A percentile compares a stretch with the other conserved stretches of the same genome.
These are phyloP conservation scores for Tillandsia leiboldiana DNA, from an alignment of 176 grass and related monocot species.

Conservation along the genomic window DNA sequence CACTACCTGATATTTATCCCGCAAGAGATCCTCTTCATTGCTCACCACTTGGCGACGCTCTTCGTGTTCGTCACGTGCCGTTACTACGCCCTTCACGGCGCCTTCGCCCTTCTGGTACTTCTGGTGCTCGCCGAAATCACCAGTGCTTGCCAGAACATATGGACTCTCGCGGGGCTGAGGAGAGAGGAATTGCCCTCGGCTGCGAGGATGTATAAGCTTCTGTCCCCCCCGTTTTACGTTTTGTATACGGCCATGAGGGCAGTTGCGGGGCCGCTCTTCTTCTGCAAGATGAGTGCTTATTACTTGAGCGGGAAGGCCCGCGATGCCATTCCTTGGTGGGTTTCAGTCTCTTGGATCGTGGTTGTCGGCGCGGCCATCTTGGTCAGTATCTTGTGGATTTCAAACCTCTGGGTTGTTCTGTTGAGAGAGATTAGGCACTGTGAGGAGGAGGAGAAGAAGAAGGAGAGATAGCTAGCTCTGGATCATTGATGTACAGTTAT, in stretches of 20 bases:
- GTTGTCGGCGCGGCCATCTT: slow-evolving; percentile 69
- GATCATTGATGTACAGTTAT: background rate
- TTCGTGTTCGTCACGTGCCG: slow-evolving; percentile 92
- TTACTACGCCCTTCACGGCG: slow-evolving; percentile 63
- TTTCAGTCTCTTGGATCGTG: slow-evolving; percentile 67
- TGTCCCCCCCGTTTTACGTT: slow-evolving; percentile 75
- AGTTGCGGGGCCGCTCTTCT: slow-evolving; percentile 61
- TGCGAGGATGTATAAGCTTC: slow-evolving; percentile 33
- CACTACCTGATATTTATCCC: slow-evolving; percentile 86
- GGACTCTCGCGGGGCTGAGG: slow-evolving; percentile 79
- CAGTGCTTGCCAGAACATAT: slow-evolving; percentile 71
- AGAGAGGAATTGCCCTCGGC: slow-evolving; percentile 50
- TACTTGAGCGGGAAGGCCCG: slow-evolving; percentile 58
- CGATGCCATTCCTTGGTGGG: slow-evolving; percentile 73
- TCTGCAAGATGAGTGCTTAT: slow-evolving; percentile 59
- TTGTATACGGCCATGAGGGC: slow-evolving; percentile 76
- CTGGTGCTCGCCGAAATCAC: slow-evolving; percentile 77
- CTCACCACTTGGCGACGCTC: slow-evolving; percentile 90
- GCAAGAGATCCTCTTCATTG: slow-evolving; percentile 75
- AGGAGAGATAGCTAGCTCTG: slow-evolving; percentile 39
- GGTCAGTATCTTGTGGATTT: slow-evolving; percentile 91
- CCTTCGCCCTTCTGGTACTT: slow-evolving; percentile 70
- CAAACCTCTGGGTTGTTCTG: slow-evolving; percentile 79
- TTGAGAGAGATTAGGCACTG: slow-evolving; percentile 39
- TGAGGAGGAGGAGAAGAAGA: slow-evolving; percentile 25